Conservation (phyloP, 371 early-diverging fungal species). For the Entomophthora muscae region DNA sequence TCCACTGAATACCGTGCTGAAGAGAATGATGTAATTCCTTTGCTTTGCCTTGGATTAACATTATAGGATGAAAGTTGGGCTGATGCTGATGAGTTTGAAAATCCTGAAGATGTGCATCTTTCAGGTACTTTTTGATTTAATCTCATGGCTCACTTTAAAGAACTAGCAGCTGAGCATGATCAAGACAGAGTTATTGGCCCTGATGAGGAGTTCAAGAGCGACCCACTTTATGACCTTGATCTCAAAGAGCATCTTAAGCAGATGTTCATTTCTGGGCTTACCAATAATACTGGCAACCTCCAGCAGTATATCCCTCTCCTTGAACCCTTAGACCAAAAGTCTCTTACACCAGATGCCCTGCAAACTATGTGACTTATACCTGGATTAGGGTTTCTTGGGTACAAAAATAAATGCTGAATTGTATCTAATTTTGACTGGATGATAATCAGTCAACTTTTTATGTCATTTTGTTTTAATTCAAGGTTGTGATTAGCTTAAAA, state of each 20-base stretch:
- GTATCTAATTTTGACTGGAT: too few relatives aligned
- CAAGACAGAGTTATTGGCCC: not conserved
- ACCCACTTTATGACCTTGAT: constrained; percentile 1
- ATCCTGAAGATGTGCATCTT: not conserved
- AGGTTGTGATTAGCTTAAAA: too few relatives aligned
- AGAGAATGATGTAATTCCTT: constrained; percentile 14
- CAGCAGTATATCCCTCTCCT: constrained; percentile 13
- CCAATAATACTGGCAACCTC: not conserved
- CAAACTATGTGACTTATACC: not conserved
- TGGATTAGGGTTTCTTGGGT: too few relatives aligned
- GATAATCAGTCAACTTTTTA: too few relatives aligned
- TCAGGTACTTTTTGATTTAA: not conserved
- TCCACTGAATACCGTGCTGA: not conserved
- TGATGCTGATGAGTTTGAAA: constrained; percentile 5
- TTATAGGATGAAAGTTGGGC: not conserved
- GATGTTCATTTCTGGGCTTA: not conserved
- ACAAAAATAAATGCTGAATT: too few relatives aligned
- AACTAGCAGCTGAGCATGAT: not conserved
- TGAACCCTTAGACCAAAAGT: constrained; percentile 13
- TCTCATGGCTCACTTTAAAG: not conserved
- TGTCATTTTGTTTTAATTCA: too few relatives aligned
- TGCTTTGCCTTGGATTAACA: constrained; percentile 11
- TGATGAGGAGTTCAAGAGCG: not conserved
- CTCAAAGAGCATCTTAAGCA: constrained; percentile 4
- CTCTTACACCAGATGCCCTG: constrained; percentile 12